These are phyloP conservation scores for Globisporangium barbulae DNA, from an alignment of 352 stramenopile genomes.

Conservation along the genomic window DNA sequence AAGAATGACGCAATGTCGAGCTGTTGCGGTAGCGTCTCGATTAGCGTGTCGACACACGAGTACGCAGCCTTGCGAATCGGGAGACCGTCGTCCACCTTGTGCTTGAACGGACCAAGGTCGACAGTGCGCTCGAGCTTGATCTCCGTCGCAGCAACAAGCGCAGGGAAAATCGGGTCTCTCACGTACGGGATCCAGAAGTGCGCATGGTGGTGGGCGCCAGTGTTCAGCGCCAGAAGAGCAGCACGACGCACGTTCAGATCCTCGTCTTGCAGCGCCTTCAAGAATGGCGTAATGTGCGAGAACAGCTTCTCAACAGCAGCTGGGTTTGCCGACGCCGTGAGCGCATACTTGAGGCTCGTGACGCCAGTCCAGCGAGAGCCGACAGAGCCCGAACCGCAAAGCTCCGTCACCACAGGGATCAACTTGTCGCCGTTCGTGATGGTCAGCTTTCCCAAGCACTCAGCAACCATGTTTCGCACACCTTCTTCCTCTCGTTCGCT, in stretches of 20 bases:
- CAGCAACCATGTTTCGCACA: slow-evolving; percentile 96
- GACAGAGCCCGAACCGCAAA: slow-evolving; percentile 57
- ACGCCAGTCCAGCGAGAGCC: slow-evolving; percentile 89
- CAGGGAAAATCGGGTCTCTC: slow-evolving; percentile 87
- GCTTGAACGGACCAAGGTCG: slow-evolving; percentile 98
- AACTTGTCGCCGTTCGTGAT: slow-evolving; percentile 88
- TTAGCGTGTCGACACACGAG: slow-evolving; percentile 93
- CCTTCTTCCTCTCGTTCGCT: slow-evolving; percentile 93
- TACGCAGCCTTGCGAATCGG: slow-evolving; percentile 90
- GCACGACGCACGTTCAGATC: slow-evolving; percentile 94
- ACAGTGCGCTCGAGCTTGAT: slow-evolving; percentile 96
- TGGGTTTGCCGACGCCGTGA: slow-evolving; percentile 38
- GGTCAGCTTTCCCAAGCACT: slow-evolving; percentile 95
- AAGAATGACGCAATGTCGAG: slow-evolving; percentile 93
- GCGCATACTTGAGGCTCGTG: slow-evolving; percentile 91
- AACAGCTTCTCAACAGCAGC: slow-evolving; percentile 49
- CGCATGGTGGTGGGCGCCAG: slow-evolving; percentile 93
- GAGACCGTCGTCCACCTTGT: slow-evolving; percentile 93
- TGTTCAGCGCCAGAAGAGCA: slow-evolving; percentile 95
- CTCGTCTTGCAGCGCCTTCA: slow-evolving; percentile 92
- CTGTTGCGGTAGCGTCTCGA: slow-evolving; percentile 92
- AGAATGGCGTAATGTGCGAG: slow-evolving; percentile 84
- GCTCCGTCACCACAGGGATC: slow-evolving; percentile 86
- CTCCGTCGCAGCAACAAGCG: slow-evolving; percentile 88
- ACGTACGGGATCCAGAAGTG: slow-evolving; percentile 72